Conservation (phyloP, 2,329 filamentous ascomycete species). For the Neopestalotiopsis clavispora region DNA sequence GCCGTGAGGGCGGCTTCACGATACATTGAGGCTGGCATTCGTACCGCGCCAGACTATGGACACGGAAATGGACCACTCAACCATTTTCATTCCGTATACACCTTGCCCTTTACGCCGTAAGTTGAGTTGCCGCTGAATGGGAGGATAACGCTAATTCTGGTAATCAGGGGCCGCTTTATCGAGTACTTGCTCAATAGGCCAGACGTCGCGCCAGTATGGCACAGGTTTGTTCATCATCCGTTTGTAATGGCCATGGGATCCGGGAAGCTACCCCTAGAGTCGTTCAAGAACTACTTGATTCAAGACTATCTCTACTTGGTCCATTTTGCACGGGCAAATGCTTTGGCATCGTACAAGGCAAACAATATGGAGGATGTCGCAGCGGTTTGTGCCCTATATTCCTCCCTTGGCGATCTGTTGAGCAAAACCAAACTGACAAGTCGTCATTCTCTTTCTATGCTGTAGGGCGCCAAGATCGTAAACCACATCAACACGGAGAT, state of each 20-base stretch:
- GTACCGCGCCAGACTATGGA: slow-evolving; percentile 65
- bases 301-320: slow-evolving; percentile 94
- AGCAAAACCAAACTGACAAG: background rate
- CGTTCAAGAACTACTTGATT: slow-evolving; percentile 87
- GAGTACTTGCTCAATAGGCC: slow-evolving; percentile 80
- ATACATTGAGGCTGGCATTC: slow-evolving; percentile 76
- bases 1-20: slow-evolving; percentile 72
- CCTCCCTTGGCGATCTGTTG: background rate
- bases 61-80: slow-evolving; percentile 75
- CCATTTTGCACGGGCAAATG: slow-evolving; percentile 87
- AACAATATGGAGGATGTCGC: slow-evolving; percentile 75
- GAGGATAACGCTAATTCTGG: background rate
- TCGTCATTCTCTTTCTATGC: slow-evolving; percentile 6
- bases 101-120: slow-evolving; percentile 70
- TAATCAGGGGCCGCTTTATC: slow-evolving; percentile 73
- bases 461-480: slow-evolving; percentile 75
- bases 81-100: slow-evolving; percentile 76
- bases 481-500: slow-evolving; percentile 81
- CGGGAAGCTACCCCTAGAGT: slow-evolving; percentile 74
- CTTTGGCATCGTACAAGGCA: slow-evolving; percentile 84
- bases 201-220: slow-evolving; percentile 78
- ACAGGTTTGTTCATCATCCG: slow-evolving; percentile 76
- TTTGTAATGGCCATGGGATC: slow-evolving; percentile 81
- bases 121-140: slow-evolving; percentile 26
- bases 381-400: slow-evolving; percentile 53